These are phyloP conservation scores for Annona squamosa DNA, from an alignment of 164 flowering plant genomes.

Conservation along the genomic window DNA sequence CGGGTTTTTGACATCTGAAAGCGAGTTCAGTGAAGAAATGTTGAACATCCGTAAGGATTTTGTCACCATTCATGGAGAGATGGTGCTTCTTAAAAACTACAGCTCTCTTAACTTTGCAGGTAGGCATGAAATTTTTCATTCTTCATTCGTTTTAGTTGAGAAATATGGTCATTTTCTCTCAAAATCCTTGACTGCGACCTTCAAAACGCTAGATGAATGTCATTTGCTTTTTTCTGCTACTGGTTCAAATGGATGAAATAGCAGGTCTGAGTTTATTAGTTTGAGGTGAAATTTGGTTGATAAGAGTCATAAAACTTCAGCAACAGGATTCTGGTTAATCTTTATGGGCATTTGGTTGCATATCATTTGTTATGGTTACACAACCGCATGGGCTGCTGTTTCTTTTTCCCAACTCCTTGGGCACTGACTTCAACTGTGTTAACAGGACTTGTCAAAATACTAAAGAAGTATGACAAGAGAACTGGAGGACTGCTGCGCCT, in stretches of 20 bases:
- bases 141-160: background rate
- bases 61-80: constrained; percentile 80
- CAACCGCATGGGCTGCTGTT: too few relatives aligned
- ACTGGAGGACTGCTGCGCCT: constrained; percentile 66
- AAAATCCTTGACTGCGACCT: background rate
- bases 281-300: too few relatives aligned
- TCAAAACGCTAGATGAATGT: background rate
- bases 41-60: constrained; percentile 74
- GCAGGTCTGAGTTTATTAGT: too few relatives aligned
- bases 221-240: too few relatives aligned
- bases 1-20: constrained; percentile 40
- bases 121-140: constrained; percentile 11
- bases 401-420: too few relatives aligned
- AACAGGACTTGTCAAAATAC: constrained; percentile 68
- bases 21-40: constrained; percentile 66
- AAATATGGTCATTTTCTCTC: background rate
- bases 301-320: too few relatives aligned
- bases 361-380: too few relatives aligned
- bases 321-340: too few relatives aligned
- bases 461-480: constrained; percentile 88
- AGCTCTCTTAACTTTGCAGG: constrained; percentile 91
- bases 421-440: background rate
- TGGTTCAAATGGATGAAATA: too few relatives aligned
- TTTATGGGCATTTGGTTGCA: too few relatives aligned
- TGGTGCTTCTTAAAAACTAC: constrained; percentile 83